These are phyloP conservation scores for Fagopyrum homotropicum DNA, from an alignment of 148 eudicot species.

Conservation along the genomic window DNA sequence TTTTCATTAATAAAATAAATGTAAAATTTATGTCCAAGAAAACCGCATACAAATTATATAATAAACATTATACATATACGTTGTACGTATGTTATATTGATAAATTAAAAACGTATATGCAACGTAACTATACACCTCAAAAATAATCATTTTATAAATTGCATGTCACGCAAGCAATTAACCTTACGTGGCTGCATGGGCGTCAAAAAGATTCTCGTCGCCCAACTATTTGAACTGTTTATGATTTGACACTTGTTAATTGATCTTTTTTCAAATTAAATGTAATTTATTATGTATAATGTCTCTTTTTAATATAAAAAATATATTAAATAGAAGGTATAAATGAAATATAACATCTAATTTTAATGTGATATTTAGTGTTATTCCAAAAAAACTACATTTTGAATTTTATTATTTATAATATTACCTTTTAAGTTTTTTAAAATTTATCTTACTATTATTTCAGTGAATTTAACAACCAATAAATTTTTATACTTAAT, in stretches of 20 bases:
- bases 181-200: conserved; percentile 9
- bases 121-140: neutral
- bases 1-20: neutral
- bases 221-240: neutral
- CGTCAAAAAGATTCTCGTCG: conserved; percentile 1
- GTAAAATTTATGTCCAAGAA: neutral
- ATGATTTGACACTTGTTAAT: neutral
- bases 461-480: no score
- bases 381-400: no score
- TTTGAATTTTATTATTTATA: no score
- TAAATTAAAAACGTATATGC: neutral
- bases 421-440: no score
- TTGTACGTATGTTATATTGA: neutral
- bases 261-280: no score
- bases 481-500: no score
- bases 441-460: no score
- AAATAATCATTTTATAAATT: neutral
- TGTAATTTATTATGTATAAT: no score
- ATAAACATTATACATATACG: neutral
- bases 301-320: no score
- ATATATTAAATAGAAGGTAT: no score
- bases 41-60: neutral
- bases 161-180: neutral
- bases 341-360: no score
- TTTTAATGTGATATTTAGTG: no score